phyloP scores from a whole-genome alignment of 176 grass and related monocot genomes.

The Hordeum marinum region DNA sequence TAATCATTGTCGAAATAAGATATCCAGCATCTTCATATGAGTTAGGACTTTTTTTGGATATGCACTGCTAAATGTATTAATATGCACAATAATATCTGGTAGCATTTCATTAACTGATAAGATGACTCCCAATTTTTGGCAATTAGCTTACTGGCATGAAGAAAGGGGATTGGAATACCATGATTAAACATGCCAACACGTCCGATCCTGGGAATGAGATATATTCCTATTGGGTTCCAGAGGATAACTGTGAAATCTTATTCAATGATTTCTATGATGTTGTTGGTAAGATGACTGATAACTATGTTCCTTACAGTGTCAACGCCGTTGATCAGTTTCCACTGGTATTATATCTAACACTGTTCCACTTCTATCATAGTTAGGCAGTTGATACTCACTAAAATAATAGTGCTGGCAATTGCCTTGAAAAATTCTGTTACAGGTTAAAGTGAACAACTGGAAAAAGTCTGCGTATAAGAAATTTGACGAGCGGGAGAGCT shows the following conservation, averaged over 20 bases:
- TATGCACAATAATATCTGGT: neutral
- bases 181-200: neutral
- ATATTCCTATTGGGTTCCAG: neutral
- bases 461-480: neutral
- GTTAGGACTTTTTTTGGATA: neutral
- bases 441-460: neutral
- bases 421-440: neutral
- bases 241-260: neutral
- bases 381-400: neutral
- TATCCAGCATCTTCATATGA: neutral
- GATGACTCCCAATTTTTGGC: neutral
- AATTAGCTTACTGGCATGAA: slow-evolving; percentile 11
- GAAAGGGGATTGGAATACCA: neutral
- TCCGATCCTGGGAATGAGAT: neutral
- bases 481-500: neutral
- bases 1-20: neutral
- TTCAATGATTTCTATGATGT: slow-evolving; percentile 20
- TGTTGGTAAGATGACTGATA: neutral
- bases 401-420: neutral
- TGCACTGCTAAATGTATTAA: neutral
- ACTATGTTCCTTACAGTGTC: neutral
- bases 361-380: neutral
- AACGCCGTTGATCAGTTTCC: neutral
- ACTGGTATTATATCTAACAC: neutral
- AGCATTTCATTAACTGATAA: neutral